Evolutionary conservation across 192 early-diverging fungal species (phyloP).

Genomic region (Endogone sp.): DNA sequence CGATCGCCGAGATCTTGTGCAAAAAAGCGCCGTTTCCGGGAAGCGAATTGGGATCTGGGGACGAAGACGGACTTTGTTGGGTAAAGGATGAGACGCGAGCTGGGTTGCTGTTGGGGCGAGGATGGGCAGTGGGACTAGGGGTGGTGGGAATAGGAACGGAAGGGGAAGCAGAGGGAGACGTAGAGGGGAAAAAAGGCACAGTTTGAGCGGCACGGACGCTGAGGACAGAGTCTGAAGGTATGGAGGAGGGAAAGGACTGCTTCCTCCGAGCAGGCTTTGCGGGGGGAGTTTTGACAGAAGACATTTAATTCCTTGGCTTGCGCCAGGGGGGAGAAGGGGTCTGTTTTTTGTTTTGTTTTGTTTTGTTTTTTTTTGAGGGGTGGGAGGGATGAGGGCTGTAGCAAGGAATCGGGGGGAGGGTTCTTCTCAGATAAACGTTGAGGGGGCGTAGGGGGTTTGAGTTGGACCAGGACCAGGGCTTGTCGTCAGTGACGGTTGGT

Average conservation of each 20-base stretch:
- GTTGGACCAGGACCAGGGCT: too few species aligned
- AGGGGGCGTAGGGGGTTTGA: too few species aligned
- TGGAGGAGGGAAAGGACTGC: conserved; percentile 7
- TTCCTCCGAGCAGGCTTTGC: conserved; percentile 13
- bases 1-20: conserved; percentile 14
- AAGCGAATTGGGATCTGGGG: background rate
- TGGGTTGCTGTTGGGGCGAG: background rate
- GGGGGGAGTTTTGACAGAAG: conserved; percentile 4
- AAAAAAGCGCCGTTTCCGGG: background rate
- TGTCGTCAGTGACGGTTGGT: too few species aligned
- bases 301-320: too few species aligned
- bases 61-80: background rate
- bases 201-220: background rate
- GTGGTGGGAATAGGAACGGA: too few species aligned
- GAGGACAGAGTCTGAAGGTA: background rate
- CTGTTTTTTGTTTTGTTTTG: too few species aligned
- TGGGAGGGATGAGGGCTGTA: too few species aligned
- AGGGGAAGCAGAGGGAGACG: conserved; percentile 2
- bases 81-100: background rate
- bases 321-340: too few species aligned
- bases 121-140: too few species aligned
- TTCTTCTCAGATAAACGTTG: too few species aligned
- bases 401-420: too few species aligned
- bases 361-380: too few species aligned
- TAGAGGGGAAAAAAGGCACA: conserved; percentile 1